A percentile compares a stretch with the other conserved stretches of the same genome.
Conservation (phyloP, 2,329 filamentous ascomycete genomes). For the Tolypocladium sp. region DNA sequence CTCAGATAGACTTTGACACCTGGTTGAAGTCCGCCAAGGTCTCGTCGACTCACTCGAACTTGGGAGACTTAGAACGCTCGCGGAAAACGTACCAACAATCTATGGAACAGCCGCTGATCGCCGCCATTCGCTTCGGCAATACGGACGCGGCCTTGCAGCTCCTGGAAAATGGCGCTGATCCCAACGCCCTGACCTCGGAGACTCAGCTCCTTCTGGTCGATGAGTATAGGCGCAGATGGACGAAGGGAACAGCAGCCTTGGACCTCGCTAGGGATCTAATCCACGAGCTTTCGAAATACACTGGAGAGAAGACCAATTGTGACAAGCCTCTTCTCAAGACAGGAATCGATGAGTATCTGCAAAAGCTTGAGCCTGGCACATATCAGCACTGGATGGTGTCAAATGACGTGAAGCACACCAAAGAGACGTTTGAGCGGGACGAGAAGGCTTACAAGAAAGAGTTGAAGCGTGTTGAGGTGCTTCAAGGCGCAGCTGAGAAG, state of each 20-base stretch:
- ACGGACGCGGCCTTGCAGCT: conserved; percentile 45
- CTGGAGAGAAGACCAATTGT: conserved; percentile 8
- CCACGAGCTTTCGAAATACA: conserved; percentile 36
- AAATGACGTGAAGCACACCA: conserved; percentile 23
- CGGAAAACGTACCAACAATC: conserved; percentile 34
- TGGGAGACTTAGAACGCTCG: conserved; percentile 37
- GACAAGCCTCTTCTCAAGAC: conserved; percentile 8
- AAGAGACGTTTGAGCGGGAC: conserved; percentile 20
- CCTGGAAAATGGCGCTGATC: conserved; percentile 54
- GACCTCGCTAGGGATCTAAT: conserved; percentile 51
- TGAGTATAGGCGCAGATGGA: conserved; percentile 20
- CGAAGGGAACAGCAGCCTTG: conserved; percentile 40
- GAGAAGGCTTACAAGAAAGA: conserved; percentile 18
- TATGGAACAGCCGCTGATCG: conserved; percentile 56
- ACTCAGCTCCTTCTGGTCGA: conserved; percentile 26
- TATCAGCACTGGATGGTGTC: conserved; percentile 51
- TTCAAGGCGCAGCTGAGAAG: conserved; percentile 36
- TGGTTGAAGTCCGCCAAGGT: conserved; percentile 52
- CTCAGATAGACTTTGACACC: conserved; percentile 51
- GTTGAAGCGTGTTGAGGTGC: conserved; percentile 6
- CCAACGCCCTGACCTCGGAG: conserved; percentile 45
- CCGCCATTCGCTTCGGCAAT: conserved; percentile 39
- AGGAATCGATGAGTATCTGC: conserved; percentile 44
- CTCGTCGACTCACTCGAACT: conserved; percentile 23
- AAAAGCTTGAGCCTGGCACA: conserved; percentile 37